Conservation (phyloP, 164 flowering plant genomes). For the Dillenia suffruticosa region DNA sequence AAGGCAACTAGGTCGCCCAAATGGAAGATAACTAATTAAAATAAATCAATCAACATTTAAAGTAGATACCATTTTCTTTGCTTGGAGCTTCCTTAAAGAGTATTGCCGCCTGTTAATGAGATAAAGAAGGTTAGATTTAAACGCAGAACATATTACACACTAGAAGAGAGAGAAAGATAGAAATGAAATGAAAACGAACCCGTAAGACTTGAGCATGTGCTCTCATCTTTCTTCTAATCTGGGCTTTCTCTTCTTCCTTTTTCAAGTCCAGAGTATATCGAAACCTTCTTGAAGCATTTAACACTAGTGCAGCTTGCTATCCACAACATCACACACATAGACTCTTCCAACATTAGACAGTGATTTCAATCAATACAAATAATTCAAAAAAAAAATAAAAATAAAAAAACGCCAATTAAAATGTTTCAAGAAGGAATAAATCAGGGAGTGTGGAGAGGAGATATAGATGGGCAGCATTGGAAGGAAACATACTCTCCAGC, state of each 20-base stretch:
- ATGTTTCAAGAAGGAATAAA: not conserved
- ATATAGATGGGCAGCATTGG: not conserved
- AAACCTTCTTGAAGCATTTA: constrained; percentile 97
- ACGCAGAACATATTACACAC: not conserved
- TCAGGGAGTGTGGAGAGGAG: not conserved
- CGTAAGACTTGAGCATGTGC: constrained; percentile 91
- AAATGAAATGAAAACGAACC: constrained; percentile 24
- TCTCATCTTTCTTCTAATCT: constrained; percentile 66
- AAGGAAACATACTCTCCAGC: constrained; percentile 74
- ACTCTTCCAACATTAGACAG: not conserved
- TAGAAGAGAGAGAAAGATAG: not conserved
- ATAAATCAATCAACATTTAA: not conserved
- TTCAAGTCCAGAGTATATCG: constrained; percentile 93
- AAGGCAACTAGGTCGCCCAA: not conserved
- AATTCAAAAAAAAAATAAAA: not conserved
- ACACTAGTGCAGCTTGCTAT: constrained; percentile 96
- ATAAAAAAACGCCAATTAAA: not conserved
- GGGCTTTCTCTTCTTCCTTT: constrained; percentile 73
- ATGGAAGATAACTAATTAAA: not conserved
- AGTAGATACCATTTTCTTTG: constrained; percentile 40
- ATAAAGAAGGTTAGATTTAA: constrained; percentile 3
- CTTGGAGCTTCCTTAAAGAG: constrained; percentile 70
- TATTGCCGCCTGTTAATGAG: constrained; percentile 69
- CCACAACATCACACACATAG: constrained; percentile 2
- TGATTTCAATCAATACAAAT: not conserved